Conservation (phyloP, 2,329 filamentous ascomycete genomes). For the Parastagonospora avenae region DNA sequence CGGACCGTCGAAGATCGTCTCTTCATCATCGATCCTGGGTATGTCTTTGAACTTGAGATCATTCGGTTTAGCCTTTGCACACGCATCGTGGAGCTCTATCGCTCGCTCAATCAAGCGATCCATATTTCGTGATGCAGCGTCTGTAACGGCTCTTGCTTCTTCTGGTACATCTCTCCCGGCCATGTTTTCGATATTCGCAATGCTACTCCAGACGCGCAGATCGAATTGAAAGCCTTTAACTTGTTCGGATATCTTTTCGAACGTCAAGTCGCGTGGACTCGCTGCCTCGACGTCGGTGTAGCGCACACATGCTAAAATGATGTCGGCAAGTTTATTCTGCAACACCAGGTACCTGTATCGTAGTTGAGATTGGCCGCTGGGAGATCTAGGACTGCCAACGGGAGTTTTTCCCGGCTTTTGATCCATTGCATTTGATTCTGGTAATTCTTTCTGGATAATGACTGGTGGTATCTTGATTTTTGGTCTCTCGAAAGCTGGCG, state of each 20-base stretch:
- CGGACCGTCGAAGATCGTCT: slow-evolving; percentile 9
- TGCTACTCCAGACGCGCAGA: slow-evolving; percentile 28
- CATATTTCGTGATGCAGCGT: slow-evolving; percentile 20
- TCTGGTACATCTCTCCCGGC: slow-evolving; percentile 14
- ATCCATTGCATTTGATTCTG: neutral
- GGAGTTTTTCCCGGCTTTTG: slow-evolving; percentile 16
- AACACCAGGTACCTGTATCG: slow-evolving; percentile 23
- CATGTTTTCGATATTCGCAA: slow-evolving; percentile 22
- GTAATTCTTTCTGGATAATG: slow-evolving; percentile 24
- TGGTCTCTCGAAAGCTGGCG: slow-evolving; percentile 12
- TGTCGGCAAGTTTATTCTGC: slow-evolving; percentile 21
- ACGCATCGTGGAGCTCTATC: slow-evolving; percentile 16
- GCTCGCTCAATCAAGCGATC: slow-evolving; percentile 18
- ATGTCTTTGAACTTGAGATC: slow-evolving; percentile 25
- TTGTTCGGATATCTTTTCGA: slow-evolving; percentile 28
- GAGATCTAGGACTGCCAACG: slow-evolving; percentile 21
- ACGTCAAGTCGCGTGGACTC: slow-evolving; percentile 28
- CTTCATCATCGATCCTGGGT: slow-evolving; percentile 13
- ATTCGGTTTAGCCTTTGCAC: slow-evolving; percentile 20
- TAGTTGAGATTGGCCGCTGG: slow-evolving; percentile 20
- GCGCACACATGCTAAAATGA: slow-evolving; percentile 18
- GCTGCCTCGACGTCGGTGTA: slow-evolving; percentile 28
- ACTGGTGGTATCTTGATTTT: slow-evolving; percentile 25
- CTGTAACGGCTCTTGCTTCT: slow-evolving; percentile 14
- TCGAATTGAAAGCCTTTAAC: slow-evolving; percentile 28